Evolutionary conservation across 2,329 filamentous ascomycete species (phyloP).

Genomic region (Incumbomyces delicatus): DNA sequence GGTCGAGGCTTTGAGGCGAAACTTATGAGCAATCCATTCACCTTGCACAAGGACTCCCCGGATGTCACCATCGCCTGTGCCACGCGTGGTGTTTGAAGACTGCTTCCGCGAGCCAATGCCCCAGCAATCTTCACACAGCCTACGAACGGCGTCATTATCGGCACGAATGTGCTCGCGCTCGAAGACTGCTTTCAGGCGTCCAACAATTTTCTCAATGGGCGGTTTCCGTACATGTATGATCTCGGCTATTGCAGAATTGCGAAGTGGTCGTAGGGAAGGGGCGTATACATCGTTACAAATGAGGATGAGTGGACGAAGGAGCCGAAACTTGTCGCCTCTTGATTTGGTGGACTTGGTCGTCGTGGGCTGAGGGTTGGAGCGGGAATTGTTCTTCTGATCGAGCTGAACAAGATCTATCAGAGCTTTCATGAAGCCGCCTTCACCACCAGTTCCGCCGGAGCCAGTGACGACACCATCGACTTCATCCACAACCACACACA

Average conservation of each 20-base stretch:
- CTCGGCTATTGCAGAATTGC: constrained; percentile 77
- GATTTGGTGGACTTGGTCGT: constrained; percentile 34
- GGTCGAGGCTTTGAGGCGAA: constrained; percentile 32
- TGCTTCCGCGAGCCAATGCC: constrained; percentile 52
- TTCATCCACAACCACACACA: constrained; percentile 92
- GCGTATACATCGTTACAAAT: constrained; percentile 98
- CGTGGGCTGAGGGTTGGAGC: constrained; percentile 17
- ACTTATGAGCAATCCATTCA: constrained; percentile 55
- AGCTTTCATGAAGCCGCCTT: constrained; percentile 92
- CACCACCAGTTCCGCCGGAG: constrained; percentile 60
- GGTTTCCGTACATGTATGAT: constrained; percentile 87
- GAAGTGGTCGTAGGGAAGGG: constrained; percentile 71
- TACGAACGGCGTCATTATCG: constrained; percentile 79
- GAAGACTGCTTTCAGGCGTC: constrained; percentile 72
- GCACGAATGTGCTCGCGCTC: constrained; percentile 79
- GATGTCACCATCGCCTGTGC: constrained; percentile 45
- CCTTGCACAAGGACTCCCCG: constrained; percentile 54
- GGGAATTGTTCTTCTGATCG: constrained; percentile 68
- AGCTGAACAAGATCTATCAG: constrained; percentile 79
- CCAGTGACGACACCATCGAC: constrained; percentile 89
- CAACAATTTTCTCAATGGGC: constrained; percentile 72
- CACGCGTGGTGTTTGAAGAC: constrained; percentile 32
- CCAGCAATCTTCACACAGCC: constrained; percentile 56
- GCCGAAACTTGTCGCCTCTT: constrained; percentile 76
- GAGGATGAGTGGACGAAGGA: constrained; percentile 79